phyloP scores from a whole-genome alignment of 495 filamentous ascomycete genomes.

The Pseudoneurospora amorphoporcata region DNA sequence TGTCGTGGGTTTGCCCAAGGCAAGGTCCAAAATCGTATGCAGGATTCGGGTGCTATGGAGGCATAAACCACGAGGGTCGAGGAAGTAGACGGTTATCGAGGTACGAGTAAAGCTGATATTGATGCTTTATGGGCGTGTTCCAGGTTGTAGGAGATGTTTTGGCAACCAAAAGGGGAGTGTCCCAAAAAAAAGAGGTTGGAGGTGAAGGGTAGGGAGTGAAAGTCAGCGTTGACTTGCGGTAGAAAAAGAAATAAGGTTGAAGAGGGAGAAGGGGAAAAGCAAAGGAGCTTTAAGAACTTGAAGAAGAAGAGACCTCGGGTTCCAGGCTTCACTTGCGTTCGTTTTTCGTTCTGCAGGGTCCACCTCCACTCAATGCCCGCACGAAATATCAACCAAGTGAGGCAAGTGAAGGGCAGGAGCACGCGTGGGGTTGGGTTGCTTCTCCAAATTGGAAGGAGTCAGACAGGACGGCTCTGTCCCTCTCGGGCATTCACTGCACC shows the following conservation, averaged over 20 bases:
- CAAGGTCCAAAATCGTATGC: not conserved
- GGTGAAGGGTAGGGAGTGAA: not conserved
- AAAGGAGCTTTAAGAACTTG: not conserved
- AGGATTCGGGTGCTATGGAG: not conserved
- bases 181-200: not conserved
- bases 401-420: not conserved
- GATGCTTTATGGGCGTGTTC: not conserved
- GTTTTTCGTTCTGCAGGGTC: not conserved
- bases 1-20: constrained; percentile 7
- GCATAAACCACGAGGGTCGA: not conserved
- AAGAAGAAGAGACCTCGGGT: not conserved
- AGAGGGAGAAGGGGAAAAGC: not conserved
- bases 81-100: not conserved
- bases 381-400: not conserved
- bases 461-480: not conserved
- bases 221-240: not conserved
- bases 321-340: constrained; percentile 1
- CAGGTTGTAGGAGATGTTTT: not conserved
- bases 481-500: not conserved
- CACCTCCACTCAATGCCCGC: not conserved
- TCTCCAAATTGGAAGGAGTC: not conserved
- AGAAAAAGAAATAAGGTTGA: not conserved
- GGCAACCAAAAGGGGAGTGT: not conserved
- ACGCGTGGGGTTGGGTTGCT: not conserved
- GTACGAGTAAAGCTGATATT: not conserved